Percentiles rank a stretch among this genome's conserved stretches.
phyloP scores from a whole-genome alignment of 2,329 filamentous ascomycete species.

The Coniochaeta prunicola region DNA sequence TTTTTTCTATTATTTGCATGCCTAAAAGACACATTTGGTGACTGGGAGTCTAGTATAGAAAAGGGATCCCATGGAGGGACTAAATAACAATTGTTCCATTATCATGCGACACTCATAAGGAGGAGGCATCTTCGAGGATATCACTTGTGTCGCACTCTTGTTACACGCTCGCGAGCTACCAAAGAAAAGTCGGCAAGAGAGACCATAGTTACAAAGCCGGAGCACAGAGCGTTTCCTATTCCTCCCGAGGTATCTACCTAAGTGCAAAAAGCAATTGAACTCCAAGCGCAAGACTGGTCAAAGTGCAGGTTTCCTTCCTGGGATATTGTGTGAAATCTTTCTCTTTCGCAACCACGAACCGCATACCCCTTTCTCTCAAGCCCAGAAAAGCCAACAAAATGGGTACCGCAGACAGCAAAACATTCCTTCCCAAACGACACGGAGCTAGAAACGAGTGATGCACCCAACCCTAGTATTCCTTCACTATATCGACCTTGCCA shows the following conservation, averaged over 20 bases:
- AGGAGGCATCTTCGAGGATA: neutral
- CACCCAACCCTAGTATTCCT: conserved; percentile 43
- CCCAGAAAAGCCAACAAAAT: neutral
- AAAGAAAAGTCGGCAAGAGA: neutral
- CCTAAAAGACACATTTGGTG: neutral
- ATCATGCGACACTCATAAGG: neutral
- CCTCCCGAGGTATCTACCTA: neutral
- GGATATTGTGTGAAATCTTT: neutral
- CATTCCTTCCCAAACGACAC: neutral
- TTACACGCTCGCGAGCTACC: neutral
- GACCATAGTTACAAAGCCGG: neutral
- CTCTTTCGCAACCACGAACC: neutral
- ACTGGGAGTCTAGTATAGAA: neutral
- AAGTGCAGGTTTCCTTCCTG: neutral
- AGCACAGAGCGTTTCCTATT: neutral
- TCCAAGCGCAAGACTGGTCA: neutral
- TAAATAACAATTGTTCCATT: neutral
- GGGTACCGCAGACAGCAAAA: neutral
- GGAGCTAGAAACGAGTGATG: neutral
- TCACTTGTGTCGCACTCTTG: neutral
- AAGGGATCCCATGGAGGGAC: neutral
- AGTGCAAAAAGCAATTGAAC: neutral
- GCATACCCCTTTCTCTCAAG: neutral
- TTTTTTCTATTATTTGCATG: neutral
- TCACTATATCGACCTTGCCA: conserved; percentile 75